Evolutionary conservation across 768 basidiomycete genomes (phyloP), one percentile per base, ranked within the genome.

Genomic region (Asterophora lycoperdoides): DNA sequence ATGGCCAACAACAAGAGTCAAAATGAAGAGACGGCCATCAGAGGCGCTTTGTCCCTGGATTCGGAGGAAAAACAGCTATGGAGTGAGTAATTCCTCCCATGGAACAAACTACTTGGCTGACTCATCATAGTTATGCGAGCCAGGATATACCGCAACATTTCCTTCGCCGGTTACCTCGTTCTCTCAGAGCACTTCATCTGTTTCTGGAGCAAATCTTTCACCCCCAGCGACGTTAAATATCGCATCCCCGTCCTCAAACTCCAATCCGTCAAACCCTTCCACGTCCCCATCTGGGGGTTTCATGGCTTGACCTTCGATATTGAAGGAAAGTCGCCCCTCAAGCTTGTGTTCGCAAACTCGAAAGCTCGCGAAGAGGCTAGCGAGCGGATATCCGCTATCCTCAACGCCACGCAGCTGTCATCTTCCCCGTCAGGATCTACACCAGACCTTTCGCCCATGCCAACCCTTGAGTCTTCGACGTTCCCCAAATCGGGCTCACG

Each of bases 291-390:
- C 26, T 52, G 63, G 30, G 64, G 60, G 32, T 48, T 62, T 4
- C 57, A 67, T 49, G 77, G 75, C 5, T 55, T 82, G 41, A 56
- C 66, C 5, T 54, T 83, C 9, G 64, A 72, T 41, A 64, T 80
- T 8, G 67, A 72, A 26, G 77, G 75, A n/a, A 72, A 74, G 40
- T 48, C 63, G 2, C 69, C 76, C 44, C 54, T 80, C 19, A 64
- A 63, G n/a, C 73, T 84, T 51, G 68, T 75, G 18, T 83, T 84
- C 62, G 70, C 68, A 56, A 66, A 64, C 1, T 53, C 57, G 13
- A 60, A 63, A 1, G 48, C 64, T 4, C 63, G 81, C 18, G 74
- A 78, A 44, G 72, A 80, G 48, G 77, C 70, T 3, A 57, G 76
- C 8, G 52, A 59, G 13, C 66, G 64, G 33, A 63, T 78, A 46